Base-by-base conservation (phyloP, 1,284 basidiomycete genomes). In the Cryptococcus depauperatus region DNA sequence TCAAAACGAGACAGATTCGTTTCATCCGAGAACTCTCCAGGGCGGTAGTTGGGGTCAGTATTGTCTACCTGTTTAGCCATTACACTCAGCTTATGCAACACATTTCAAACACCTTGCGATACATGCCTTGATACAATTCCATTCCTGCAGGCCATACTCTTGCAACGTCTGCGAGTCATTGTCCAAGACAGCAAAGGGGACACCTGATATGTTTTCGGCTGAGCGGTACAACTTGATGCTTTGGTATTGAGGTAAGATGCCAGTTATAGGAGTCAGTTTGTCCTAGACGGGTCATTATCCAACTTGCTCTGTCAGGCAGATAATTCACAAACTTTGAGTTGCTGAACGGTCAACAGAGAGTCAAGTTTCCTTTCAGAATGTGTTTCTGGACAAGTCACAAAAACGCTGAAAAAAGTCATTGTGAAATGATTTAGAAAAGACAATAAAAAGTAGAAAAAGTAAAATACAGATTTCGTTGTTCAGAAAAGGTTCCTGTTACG, bases 1-100 rank as follows among this genome's bases (percentile, higher is more conserved):
- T 96, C 91, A 59, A 92, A 97, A 67, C 96, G 96, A 30, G 95
- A 81, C 1, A 95, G 90, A 67, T 84, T 79, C 1, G 82, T 82
- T 4, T 85, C 77, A 66, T 96, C 92, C 4, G 82, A 80, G 48
- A 84, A 79, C 62, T 91, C 67, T 46, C 70, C 70, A 1, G 64
- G 61, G 7, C 62, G 54, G 22, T 70, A 64, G 22, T 82, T 75
- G 1, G 88, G 88, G 61, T 91, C 82, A 18, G 77, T 79, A 59
- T 89, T 87, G 44, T 77, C 76, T 9, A 91, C 81, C 88, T 91
- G 48, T 18, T 9, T 19, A 22, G 3, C n/a, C n/a, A n/a, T n/a
- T n/a, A n/a, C n/a, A n/a, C n/a, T n/a, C n/a, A n/a, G n/a, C n/a
- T n/a, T n/a, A n/a, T n/a, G n/a, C n/a, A n/a, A n/a, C 32, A 21